These are phyloP conservation scores for Alternaria sp. DNA, from an alignment of 2,329 filamentous ascomycete genomes.

Conservation along the genomic window DNA sequence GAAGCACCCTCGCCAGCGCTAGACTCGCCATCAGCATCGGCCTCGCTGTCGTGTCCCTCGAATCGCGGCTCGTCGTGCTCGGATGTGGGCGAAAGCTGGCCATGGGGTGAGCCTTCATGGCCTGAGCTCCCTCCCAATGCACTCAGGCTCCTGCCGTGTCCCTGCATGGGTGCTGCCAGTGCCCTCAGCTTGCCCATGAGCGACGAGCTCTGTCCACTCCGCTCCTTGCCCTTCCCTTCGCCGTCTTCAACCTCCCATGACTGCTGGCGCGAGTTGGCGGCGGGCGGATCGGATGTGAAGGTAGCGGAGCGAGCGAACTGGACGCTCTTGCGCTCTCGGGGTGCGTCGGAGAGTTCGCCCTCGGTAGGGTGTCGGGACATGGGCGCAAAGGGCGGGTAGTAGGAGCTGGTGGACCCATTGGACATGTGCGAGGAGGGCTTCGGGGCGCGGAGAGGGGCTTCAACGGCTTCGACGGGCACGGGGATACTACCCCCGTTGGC, in stretches of 20 bases:
- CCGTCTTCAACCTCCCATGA: slow-evolving; percentile 68
- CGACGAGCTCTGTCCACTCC: slow-evolving; percentile 62
- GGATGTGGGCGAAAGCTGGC: slow-evolving; percentile 55
- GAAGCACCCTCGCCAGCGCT: slow-evolving; percentile 73
- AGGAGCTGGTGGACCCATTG: slow-evolving; percentile 31
- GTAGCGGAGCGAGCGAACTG: slow-evolving; percentile 69
- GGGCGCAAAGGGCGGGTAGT: slow-evolving; percentile 41
- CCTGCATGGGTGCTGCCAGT: slow-evolving; percentile 64
- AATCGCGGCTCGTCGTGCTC: slow-evolving; percentile 56
- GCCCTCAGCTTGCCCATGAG: slow-evolving; percentile 82
- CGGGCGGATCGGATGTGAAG: slow-evolving; percentile 50
- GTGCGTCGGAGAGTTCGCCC: slow-evolving; percentile 38
- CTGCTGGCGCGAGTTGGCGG: slow-evolving; percentile 64
- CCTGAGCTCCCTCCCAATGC: slow-evolving; percentile 51
- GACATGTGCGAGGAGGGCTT: slow-evolving; percentile 29
- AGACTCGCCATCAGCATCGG: slow-evolving; percentile 81
- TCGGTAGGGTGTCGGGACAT: slow-evolving; percentile 43
- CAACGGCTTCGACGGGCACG: slow-evolving; percentile 22
- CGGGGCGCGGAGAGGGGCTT: slow-evolving; percentile 21
- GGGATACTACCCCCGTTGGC: slow-evolving; percentile 27
- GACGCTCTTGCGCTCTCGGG: slow-evolving; percentile 68
- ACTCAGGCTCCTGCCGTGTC: slow-evolving; percentile 59
- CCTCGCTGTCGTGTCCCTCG: slow-evolving; percentile 71
- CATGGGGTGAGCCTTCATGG: slow-evolving; percentile 48
- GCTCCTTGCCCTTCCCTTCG: slow-evolving; percentile 64